These are phyloP conservation scores for Kwoniella newhampshirensis DNA, from an alignment of 768 basidiomycete genomes.

Conservation along the genomic window DNA sequence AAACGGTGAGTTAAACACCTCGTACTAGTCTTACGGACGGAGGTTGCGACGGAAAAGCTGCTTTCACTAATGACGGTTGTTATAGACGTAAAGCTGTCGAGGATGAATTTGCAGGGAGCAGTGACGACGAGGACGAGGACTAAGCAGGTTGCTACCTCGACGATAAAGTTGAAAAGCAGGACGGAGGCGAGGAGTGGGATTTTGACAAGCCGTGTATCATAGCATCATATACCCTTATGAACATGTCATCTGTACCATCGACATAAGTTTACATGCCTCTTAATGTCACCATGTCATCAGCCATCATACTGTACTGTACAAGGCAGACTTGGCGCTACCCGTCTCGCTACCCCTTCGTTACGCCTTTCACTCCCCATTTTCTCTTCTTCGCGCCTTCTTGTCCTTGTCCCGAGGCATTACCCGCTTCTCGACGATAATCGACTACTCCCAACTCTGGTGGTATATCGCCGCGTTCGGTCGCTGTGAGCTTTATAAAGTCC, in stretches of 20 bases:
- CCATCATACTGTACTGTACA: too few relatives aligned
- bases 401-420: not conserved
- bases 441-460: constrained; percentile 47
- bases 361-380: constrained; percentile 26
- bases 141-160: not conserved
- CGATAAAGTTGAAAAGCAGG: too few relatives aligned
- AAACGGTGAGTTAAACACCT: constrained; percentile 23
- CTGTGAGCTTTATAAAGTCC: constrained; percentile 44
- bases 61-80: not conserved
- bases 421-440: constrained; percentile 28
- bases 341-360: constrained; percentile 1
- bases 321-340: too few relatives aligned
- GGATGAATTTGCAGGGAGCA: constrained; percentile 44
- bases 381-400: constrained; percentile 12
- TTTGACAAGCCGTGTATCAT: not conserved
- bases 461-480: constrained; percentile 37
- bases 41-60: not conserved
- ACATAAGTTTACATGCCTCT: not conserved
- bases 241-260: not conserved
- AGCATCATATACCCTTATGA: too few relatives aligned
- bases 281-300: not conserved
- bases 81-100: constrained; percentile 39
- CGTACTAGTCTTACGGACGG: not conserved
- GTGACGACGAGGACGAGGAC: constrained; percentile 26
- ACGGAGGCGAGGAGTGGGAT: too few relatives aligned